Conservation (phyloP, 495 filamentous ascomycete species). For the Apiosordaria backusii region DNA sequence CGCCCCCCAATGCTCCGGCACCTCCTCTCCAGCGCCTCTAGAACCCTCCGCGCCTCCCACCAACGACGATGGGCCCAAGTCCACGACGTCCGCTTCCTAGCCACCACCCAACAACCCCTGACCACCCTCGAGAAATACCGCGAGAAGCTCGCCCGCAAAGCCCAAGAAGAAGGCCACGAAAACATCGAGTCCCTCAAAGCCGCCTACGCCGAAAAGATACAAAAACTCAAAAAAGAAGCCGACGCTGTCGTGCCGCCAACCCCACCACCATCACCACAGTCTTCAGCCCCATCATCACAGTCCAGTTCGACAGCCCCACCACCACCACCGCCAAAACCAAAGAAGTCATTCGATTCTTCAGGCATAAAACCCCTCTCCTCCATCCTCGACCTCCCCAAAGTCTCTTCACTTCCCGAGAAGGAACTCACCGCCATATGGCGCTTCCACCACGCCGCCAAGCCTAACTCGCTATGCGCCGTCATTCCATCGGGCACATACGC, state of each 20-base stretch:
- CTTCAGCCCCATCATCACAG: conserved; percentile 4
- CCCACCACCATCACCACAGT: conserved; percentile 10
- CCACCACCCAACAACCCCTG: conserved; percentile 51
- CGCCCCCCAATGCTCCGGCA: conserved; percentile 38
- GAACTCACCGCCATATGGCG: conserved; percentile 91
- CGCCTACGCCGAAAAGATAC: conserved; percentile 79
- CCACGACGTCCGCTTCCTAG: conserved; percentile 86
- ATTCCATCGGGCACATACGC: conserved; percentile 70
- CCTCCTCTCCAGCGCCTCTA: conserved; percentile 28
- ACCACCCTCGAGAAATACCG: conserved; percentile 78
- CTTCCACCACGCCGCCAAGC: conserved; percentile 69
- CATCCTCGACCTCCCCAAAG: conserved; percentile 80
- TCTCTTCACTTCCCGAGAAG: conserved; percentile 63
- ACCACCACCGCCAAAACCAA: conserved; percentile 24
- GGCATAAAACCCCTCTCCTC: conserved; percentile 71
- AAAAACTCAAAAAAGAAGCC: conserved; percentile 54
- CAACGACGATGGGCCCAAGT: conserved; percentile 90
- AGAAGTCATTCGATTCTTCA: conserved; percentile 20
- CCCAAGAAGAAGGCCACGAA: conserved; percentile 69
- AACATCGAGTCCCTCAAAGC: conserved; percentile 74
- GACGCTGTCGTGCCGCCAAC: conserved; percentile 31
- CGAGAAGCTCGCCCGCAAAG: conserved; percentile 80
- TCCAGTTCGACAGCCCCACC: conserved; percentile 35
- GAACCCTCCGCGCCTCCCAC: conserved; percentile 27
- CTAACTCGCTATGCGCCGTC: conserved; percentile 72